A percentile compares a stretch with the other conserved stretches of the same genome.
Conservation (phyloP, 1,284 basidiomycete genomes). For the Ceratobasidium sp. region DNA sequence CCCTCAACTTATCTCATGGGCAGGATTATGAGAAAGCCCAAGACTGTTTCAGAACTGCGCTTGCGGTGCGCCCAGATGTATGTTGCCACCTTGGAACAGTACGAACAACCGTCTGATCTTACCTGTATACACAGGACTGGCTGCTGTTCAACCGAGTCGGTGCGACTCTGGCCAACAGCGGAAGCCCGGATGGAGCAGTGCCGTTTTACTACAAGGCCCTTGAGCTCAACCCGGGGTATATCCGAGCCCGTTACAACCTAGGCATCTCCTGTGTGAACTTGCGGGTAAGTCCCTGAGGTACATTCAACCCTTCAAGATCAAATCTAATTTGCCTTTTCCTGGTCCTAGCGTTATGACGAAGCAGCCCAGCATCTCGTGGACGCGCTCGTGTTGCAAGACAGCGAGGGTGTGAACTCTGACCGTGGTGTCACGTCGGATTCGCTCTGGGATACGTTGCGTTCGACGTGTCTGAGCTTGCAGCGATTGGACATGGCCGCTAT, state of each 20-base stretch:
- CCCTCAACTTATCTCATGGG: constrained; percentile 29
- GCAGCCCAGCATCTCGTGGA: constrained; percentile 87
- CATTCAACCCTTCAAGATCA: constrained; percentile 1
- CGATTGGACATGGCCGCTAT: constrained; percentile 75
- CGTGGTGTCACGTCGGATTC: constrained; percentile 79
- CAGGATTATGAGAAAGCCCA: constrained; percentile 91
- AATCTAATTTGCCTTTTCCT: constrained; percentile 14
- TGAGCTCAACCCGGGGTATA: constrained; percentile 91
- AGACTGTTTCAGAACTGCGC: constrained; percentile 93
- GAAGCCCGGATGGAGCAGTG: constrained; percentile 83
- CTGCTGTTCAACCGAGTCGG: constrained; percentile 95
- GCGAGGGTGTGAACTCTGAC: constrained; percentile 64
- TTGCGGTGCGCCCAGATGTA: constrained; percentile 88
- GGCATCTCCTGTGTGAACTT: constrained; percentile 92
- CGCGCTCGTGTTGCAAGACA: constrained; percentile 86
- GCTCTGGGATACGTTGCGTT: constrained; percentile 87
- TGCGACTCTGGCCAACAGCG: constrained; percentile 94
- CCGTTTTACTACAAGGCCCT: constrained; percentile 91
- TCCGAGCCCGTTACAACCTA: constrained; percentile 89
- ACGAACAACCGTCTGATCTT: neutral
- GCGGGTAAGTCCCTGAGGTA: constrained; percentile 61
- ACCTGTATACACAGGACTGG: constrained; percentile 75
- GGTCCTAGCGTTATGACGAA: constrained; percentile 75
- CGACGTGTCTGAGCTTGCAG: constrained; percentile 80
- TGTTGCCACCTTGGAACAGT: constrained; percentile 50